Base-by-base conservation (phyloP, 495 filamentous ascomycete species). In the Penicillium riverlandense region DNA sequence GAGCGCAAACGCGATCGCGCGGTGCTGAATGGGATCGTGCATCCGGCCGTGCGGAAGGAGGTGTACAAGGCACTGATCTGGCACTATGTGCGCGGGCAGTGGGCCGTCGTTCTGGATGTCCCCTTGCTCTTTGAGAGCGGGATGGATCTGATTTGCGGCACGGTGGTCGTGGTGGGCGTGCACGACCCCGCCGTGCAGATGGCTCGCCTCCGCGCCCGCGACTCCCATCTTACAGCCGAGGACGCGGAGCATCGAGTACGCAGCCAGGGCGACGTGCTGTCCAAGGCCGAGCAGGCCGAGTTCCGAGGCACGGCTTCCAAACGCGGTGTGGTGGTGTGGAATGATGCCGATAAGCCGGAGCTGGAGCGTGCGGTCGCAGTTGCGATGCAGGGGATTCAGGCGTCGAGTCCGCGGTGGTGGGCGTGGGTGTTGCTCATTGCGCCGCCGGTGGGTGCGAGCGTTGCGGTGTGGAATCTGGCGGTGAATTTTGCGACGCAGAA, bases 41-140 rank as follows among this genome's bases (percentile, higher is more conserved):
- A 97, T 61, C 92, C 92, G 0, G 83, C 85, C 0, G 89, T 97
- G 6, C 69, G 86, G 22, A 71, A 65, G 59, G 88, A 82, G 55
- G 87, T 95, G 70, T 85, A 84, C 56, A 81, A 73, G 49, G 65
- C 70, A 4, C 72, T 94, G 11, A 45, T 84, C 12, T 61, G 65
- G 16, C 71, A 79, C 50, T 95, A 91, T 47, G 29, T 90, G 2
- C 64, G 57, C 2, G 90, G 91, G 2, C 49, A 79, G 43, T 86
- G 90, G 86, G 90, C 87, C 0, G 87, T 94, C 9, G 84, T 97
- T n/a, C 66, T 98, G 8, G 92, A 98, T 57, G 80, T 98, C 1
- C 92, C 92, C 36, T 67, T 98, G 34, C 76, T 98, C 12, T 96
- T 94, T 57, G 92, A 98, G 70, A 76, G 74, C 47, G 78, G 79